These are phyloP conservation scores for Aristolochia californica DNA, from an alignment of 164 flowering plant genomes.

Conservation along the genomic window DNA sequence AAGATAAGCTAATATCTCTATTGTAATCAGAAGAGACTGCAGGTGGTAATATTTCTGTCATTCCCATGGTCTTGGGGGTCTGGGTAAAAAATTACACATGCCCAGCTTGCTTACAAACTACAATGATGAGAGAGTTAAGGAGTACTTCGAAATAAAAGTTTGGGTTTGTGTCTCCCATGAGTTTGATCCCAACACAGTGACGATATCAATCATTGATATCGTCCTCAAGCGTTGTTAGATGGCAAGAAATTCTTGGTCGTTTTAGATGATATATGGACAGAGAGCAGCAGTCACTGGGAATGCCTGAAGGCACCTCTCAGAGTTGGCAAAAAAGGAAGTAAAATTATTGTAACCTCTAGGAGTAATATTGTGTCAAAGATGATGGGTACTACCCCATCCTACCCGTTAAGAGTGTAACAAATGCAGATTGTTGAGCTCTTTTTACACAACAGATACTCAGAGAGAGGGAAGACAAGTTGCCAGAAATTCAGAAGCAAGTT, in stretches of 20 bases:
- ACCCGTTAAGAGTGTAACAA: background rate
- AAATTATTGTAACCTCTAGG: slow-evolving; percentile 2
- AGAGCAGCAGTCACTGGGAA: background rate
- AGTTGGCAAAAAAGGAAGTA: background rate
- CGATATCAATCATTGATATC: background rate
- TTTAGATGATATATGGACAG: slow-evolving; percentile 7
- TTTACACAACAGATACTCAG: background rate
- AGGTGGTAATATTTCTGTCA: background rate
- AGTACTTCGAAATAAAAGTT: background rate
- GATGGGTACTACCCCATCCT: background rate
- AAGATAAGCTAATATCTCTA: background rate
- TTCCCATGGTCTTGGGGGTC: slow-evolving; percentile 7
- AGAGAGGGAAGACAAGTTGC: background rate
- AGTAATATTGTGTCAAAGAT: background rate
- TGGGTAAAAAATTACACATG: slow-evolving; percentile 8
- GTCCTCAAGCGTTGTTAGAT: background rate
- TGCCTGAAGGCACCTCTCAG: background rate
- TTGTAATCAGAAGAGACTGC: background rate
- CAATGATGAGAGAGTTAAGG: background rate
- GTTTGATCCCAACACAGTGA: slow-evolving; percentile 3
- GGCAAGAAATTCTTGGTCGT: slow-evolving; percentile 4
- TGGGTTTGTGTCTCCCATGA: slow-evolving; percentile 8
- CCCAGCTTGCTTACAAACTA: slow-evolving; percentile 4
- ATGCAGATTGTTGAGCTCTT: slow-evolving; percentile 4
- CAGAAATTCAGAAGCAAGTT: slow-evolving; percentile 1